These are phyloP conservation scores for Aspergillus cavernicola DNA, from an alignment of 495 filamentous ascomycete species.

Conservation along the genomic window DNA sequence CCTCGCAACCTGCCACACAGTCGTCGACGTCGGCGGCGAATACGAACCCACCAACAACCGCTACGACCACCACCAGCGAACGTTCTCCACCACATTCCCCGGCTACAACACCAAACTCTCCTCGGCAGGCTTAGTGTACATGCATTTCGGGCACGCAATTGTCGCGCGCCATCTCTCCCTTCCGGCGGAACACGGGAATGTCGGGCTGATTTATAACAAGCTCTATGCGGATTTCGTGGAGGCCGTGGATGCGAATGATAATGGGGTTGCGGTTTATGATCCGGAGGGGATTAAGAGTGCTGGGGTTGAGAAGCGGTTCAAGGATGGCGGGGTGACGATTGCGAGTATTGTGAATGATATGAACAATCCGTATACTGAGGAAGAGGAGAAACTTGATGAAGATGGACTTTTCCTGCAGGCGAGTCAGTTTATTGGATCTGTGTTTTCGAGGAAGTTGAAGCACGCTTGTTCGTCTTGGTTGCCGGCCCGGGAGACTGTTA, in stretches of 20 bases:
- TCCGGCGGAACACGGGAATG: constrained; percentile 57
- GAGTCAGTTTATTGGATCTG: constrained; percentile 76
- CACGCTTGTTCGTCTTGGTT: constrained; percentile 63
- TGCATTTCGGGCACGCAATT: constrained; percentile 87
- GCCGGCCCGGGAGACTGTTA: constrained; percentile 77
- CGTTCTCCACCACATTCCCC: constrained; percentile 77
- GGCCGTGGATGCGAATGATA: constrained; percentile 95
- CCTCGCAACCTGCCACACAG: constrained; percentile 81
- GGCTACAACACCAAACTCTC: constrained; percentile 80
- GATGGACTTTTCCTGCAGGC: constrained; percentile 75
- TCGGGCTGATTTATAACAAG: constrained; percentile 76
- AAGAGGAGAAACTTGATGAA: constrained; percentile 66
- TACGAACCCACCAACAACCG: constrained; percentile 73
- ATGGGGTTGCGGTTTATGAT: constrained; percentile 83
- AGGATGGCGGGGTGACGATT: constrained; percentile 74
- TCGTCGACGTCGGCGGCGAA: constrained; percentile 92
- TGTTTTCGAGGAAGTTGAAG: constrained; percentile 72
- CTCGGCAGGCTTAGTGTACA: constrained; percentile 87
- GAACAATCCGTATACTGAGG: constrained; percentile 53
- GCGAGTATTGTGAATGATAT: constrained; percentile 78
- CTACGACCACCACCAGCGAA: constrained; percentile 96
- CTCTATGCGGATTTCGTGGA: constrained; percentile 93
- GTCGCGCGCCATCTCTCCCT: constrained; percentile 66
- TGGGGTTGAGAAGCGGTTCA: constrained; percentile 73
- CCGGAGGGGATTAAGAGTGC: constrained; percentile 56